A percentile compares a stretch with the other conserved stretches of the same genome.
Conservation (phyloP, 1,284 basidiomycete genomes). For the Leccinum angustisporum region DNA sequence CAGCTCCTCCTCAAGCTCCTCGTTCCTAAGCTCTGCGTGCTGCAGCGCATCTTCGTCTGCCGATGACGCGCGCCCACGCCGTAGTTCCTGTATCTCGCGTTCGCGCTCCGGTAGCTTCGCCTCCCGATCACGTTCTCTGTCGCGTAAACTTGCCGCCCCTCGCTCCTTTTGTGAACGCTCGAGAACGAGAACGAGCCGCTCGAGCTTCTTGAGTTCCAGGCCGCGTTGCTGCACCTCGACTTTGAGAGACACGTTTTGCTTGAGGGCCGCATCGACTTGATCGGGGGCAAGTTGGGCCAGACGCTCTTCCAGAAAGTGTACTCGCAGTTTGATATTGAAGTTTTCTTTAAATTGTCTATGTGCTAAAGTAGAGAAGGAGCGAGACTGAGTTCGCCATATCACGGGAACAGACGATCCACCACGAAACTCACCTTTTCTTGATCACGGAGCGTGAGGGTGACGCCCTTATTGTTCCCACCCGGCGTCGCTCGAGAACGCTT, state of each 20-base stretch:
- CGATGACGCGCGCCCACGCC: conserved; percentile 44
- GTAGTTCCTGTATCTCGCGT: conserved; percentile 62
- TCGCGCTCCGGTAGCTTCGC: conserved; percentile 68
- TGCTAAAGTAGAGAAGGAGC: conserved; percentile 50
- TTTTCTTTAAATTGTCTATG: conserved; percentile 94
- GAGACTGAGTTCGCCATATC: not conserved
- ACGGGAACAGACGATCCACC: not conserved
- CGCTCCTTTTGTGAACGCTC: conserved; percentile 67
- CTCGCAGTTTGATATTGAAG: conserved; percentile 91
- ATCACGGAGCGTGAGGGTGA: conserved; percentile 82
- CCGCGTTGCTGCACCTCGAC: conserved; percentile 89
- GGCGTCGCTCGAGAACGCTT: conserved; percentile 44
- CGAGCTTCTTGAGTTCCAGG: conserved; percentile 91
- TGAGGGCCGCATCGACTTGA: conserved; percentile 86
- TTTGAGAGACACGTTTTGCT: conserved; percentile 93
- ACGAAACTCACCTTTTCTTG: conserved; percentile 79
- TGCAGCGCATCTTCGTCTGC: conserved; percentile 50
- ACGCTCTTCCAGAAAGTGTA: conserved; percentile 91
- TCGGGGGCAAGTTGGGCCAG: conserved; percentile 87
- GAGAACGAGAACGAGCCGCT: conserved; percentile 83
- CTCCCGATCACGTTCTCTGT: conserved; percentile 71
- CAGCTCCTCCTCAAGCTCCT: conserved; percentile 69
- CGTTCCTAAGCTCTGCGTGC: conserved; percentile 59
- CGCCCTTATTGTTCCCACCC: conserved; percentile 50
- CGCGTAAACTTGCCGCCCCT: conserved; percentile 42